phyloP scores from a whole-genome alignment of 306 rosid species.

The Cyamopsis tetragonoloba region DNA sequence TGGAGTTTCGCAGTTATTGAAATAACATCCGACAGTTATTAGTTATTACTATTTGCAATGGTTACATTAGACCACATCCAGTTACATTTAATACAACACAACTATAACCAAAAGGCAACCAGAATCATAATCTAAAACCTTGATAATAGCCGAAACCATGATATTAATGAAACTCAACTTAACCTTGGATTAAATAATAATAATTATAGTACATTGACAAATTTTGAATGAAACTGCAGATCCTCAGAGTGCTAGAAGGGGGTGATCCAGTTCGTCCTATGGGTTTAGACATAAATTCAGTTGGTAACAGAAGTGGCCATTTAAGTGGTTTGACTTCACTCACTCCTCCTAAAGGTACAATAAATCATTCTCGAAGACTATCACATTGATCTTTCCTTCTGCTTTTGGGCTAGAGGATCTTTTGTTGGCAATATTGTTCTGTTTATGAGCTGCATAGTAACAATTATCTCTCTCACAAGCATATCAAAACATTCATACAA shows the following conservation, averaged over 20 bases:
- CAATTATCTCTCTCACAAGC: not conserved
- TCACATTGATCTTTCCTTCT: slow-evolving; percentile 56
- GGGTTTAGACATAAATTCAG: slow-evolving; percentile 58
- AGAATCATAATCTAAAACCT: no score
- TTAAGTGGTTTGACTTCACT: slow-evolving; percentile 52
- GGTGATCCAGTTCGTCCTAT: slow-evolving; percentile 58
- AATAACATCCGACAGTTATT: no score
- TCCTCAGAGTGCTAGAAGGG: slow-evolving; percentile 90
- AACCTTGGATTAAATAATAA: no score
- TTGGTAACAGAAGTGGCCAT: slow-evolving; percentile 76
- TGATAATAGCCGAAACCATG: no score
- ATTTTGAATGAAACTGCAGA: slow-evolving; percentile 29
- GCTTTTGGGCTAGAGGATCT: slow-evolving; percentile 21
- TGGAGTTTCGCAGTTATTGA: no score
- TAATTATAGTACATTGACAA: not conserved
- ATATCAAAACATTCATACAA: not conserved
- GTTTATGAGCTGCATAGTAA: slow-evolving; percentile 5
- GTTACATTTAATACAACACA: no score
- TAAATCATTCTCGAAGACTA: slow-evolving; percentile 69
- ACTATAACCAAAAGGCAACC: no score
- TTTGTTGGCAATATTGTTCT: slow-evolving; percentile 11
- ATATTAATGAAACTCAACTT: no score
- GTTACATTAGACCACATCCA: no score
- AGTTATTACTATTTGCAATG: no score
- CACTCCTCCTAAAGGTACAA: slow-evolving; percentile 41